These are phyloP conservation scores for Stramenopiles sp. DNA, from an alignment of 352 stramenopile genomes.

Conservation along the genomic window DNA sequence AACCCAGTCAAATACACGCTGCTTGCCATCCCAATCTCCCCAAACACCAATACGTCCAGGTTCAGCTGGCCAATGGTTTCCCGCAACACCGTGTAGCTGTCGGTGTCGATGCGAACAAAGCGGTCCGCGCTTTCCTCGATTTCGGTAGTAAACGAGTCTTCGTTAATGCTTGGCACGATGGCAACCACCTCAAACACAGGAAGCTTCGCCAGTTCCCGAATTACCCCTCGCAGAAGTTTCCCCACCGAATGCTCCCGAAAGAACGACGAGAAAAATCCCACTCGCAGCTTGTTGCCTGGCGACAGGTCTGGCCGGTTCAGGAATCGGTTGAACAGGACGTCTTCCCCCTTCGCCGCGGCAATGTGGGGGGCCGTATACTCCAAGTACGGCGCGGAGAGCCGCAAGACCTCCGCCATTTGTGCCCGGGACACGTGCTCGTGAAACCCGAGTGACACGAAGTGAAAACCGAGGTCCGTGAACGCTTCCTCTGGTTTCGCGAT, in stretches of 20 bases:
- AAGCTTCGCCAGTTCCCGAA: slow-evolving; percentile 29
- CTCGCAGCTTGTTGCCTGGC: slow-evolving; percentile 15
- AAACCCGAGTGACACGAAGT: neutral
- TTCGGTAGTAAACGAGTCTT: slow-evolving; percentile 30
- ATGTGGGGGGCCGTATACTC: neutral
- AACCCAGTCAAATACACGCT: slow-evolving; percentile 45
- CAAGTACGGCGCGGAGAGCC: neutral
- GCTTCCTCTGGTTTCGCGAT: neutral
- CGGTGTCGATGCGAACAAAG: slow-evolving; percentile 21
- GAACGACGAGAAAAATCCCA: slow-evolving; percentile 42
- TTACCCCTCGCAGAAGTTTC: slow-evolving; percentile 35
- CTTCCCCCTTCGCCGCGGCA: neutral
- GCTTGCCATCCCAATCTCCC: slow-evolving; percentile 53
- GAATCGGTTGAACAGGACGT: neutral
- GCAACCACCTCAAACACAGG: slow-evolving; percentile 34
- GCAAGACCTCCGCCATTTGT: neutral
- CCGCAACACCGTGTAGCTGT: slow-evolving; percentile 23
- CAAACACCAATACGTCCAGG: slow-evolving; percentile 52
- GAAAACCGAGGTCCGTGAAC: neutral
- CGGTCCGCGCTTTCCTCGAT: slow-evolving; percentile 31
- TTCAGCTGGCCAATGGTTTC: slow-evolving; percentile 28
- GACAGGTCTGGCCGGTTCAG: neutral
- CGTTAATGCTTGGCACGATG: slow-evolving; percentile 26
- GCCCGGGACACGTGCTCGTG: neutral
- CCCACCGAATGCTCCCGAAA: slow-evolving; percentile 42